phyloP scores from a whole-genome alignment of 441 rosid genomes.

The Flueggea neowawraea region DNA sequence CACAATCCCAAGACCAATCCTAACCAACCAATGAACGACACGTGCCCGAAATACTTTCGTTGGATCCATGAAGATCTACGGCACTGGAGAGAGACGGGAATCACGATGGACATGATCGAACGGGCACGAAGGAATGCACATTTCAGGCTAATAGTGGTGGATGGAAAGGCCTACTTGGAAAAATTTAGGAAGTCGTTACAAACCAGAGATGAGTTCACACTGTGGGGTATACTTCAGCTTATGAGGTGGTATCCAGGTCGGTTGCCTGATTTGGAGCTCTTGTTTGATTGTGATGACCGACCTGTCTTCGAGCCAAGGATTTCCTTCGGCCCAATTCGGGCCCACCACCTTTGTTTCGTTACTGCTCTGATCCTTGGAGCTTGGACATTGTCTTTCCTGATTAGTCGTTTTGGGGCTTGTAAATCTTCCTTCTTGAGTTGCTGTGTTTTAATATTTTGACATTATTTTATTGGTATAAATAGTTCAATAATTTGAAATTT shows the following conservation, averaged over 20 bases:
- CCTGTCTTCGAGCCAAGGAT: slow-evolving; percentile 34
- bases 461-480: not conserved
- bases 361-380: slow-evolving; percentile 39
- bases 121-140: slow-evolving; percentile 40
- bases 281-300: slow-evolving; percentile 61
- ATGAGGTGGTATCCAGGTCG: slow-evolving; percentile 48
- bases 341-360: slow-evolving; percentile 49
- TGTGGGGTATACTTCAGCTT: slow-evolving; percentile 66
- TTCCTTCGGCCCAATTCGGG: slow-evolving; percentile 29
- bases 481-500: no score
- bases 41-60: slow-evolving; percentile 53
- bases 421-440: not conserved
- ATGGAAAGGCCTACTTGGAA: slow-evolving; percentile 54
- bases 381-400: slow-evolving; percentile 61
- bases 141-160: slow-evolving; percentile 37
- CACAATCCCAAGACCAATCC: slow-evolving; percentile 7
- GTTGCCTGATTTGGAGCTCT: slow-evolving; percentile 53
- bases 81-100: slow-evolving; percentile 52
- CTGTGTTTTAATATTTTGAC: not conserved
- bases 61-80: slow-evolving; percentile 67
- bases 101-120: slow-evolving; percentile 39
- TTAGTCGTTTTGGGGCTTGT: slow-evolving; percentile 84
- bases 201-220: slow-evolving; percentile 47
- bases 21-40: slow-evolving; percentile 7
- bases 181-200: slow-evolving; percentile 30